Evolutionary conservation across 2,329 filamentous ascomycete species (phyloP).

Genomic region (Colletotrichum agaves): DNA sequence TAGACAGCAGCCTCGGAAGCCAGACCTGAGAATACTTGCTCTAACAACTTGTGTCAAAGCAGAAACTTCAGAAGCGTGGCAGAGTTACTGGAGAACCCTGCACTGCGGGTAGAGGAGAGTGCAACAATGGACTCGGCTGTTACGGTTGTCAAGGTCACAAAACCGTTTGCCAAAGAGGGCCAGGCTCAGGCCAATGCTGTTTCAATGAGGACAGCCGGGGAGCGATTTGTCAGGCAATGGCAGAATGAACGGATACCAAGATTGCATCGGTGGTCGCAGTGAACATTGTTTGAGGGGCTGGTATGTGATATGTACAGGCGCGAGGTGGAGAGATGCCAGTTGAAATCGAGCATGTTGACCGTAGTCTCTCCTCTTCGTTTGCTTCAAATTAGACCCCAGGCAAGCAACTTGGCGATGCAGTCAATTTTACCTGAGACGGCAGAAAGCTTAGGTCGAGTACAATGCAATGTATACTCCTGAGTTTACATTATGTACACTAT

Average conservation of each 20-base stretch:
- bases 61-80: neutral
- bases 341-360: conserved; percentile 8
- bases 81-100: conserved; percentile 10
- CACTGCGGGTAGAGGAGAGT: conserved; percentile 6
- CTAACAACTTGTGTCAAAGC: neutral
- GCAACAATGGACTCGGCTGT: conserved; percentile 7
- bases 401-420: too few relatives aligned
- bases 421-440: neutral
- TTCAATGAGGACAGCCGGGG: conserved; percentile 18
- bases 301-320: conserved; percentile 7
- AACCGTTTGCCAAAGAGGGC: conserved; percentile 7
- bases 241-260: neutral
- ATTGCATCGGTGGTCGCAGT: neutral
- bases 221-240: neutral
- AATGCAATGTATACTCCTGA: neutral
- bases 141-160: conserved; percentile 21
- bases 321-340: neutral
- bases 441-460: neutral
- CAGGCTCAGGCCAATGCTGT: conserved; percentile 2
- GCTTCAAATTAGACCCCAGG: too few relatives aligned
- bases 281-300: neutral
- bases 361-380: neutral
- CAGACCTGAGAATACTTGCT: neutral
- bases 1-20: too few relatives aligned
- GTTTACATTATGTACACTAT: too few relatives aligned